Evolutionary conservation across 257 asterid genomes (phyloP), one percentile per base, ranked within the genome.

Genomic region (Solanum sejunctum): DNA sequence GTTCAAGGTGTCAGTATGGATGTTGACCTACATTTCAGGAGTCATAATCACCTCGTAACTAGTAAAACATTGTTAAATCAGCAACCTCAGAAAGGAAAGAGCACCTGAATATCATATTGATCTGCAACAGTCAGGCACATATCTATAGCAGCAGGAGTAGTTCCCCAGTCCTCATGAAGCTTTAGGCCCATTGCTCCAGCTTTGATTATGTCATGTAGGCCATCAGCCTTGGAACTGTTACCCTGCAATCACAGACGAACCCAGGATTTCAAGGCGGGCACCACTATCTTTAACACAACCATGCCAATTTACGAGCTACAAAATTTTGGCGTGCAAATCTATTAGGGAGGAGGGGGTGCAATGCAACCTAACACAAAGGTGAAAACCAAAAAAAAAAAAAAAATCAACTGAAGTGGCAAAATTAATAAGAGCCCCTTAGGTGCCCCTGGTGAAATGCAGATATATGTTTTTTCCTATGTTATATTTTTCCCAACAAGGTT

Each of bases 141-240:
- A 87, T 95, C 99, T 82, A 95, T 96, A 83, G 97, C 97, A 77
- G 98, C 98, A 57, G 98, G 99, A 89, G 98, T 95, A 75, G 94
- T 93, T 89, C 98, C 98, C 99, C 99, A 95, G 87, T 96, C 98
- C 89, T 96, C 99, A 47, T 96, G 98, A 93, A 96, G 99, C 93
- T 96, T 96, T 87, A 96, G 88, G 83, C 99, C 99, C 93, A 96
- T 94, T 84, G 99, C 99, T 86, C 98, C 99, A 88, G 99, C 98
- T 89, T 90, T 88, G 86, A 96, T 81, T 86, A 96, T 91, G 81
- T 95, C 98, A 88, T 92, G 96, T n/a, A 96, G 89, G 70, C 96
- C 98, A 84, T 91, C 93, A 85, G 83, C 88, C 92, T 89, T 93
- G 47, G 98, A 79, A 83, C 96, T 85, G 86, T 96, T 96, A 84